Evolutionary conservation across 2,329 filamentous ascomycete genomes (phyloP).

Genomic region (Pseudogymnoascus sp.): DNA sequence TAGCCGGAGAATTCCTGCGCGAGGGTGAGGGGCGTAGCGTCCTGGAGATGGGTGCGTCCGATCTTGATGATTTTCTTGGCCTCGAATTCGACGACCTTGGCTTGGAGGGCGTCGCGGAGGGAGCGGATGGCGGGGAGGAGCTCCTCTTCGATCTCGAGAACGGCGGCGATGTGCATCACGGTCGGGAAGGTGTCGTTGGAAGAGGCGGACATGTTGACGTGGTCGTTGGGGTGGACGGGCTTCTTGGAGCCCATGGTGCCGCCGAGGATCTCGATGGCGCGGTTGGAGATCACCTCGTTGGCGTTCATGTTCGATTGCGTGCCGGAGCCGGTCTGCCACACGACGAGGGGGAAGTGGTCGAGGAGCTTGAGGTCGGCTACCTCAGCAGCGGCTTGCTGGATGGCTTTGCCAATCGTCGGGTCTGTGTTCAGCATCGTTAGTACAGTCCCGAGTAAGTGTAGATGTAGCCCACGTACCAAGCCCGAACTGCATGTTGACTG

Average conservation of each 20-base stretch:
- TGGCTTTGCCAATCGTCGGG: conserved; percentile 82
- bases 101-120: conserved; percentile 76
- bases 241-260: conserved; percentile 94
- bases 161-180: conserved; percentile 98
- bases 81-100: conserved; percentile 84
- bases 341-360: conserved; percentile 96
- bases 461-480: conserved; percentile 53
- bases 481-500: conserved; percentile 91
- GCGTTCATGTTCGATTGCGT: conserved; percentile 99
- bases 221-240: conserved; percentile 98
- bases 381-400: conserved; percentile 89
- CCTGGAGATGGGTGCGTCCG: conserved; percentile 92
- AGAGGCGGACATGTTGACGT: conserved; percentile 98
- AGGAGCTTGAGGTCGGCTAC: conserved; percentile 89
- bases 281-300: conserved; percentile 99
- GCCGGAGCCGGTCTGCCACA: conserved; percentile 98
- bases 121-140: conserved; percentile 77
- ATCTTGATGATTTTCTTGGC: conserved; percentile 94
- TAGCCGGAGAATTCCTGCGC: conserved; percentile 98
- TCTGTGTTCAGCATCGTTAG: conserved; percentile 44
- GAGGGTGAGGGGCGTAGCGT: conserved; percentile 90
- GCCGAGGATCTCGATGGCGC: conserved; percentile 94
- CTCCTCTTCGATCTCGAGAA: conserved; percentile 82
- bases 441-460: conserved; percentile 16
- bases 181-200: conserved; percentile 99